These are phyloP conservation scores for Buxus sempervirens DNA, from an alignment of 164 flowering plant species.

Conservation along the genomic window DNA sequence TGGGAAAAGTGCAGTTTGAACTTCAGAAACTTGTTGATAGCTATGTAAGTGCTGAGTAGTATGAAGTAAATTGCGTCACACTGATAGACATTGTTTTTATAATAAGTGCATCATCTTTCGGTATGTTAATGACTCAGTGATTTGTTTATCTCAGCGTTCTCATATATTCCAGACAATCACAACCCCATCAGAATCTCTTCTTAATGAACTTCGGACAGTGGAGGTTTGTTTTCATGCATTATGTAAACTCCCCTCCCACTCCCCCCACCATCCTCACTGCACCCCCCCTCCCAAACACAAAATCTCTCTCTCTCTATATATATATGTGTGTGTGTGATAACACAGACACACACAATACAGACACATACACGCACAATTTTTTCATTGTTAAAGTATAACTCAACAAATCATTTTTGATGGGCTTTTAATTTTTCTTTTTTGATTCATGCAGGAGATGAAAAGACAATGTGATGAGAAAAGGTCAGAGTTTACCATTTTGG, in stretches of 20 bases:
- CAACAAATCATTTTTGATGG: neutral
- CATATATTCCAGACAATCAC: constrained; percentile 61
- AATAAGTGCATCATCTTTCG: neutral
- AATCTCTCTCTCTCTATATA: too few species aligned
- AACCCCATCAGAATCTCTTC: constrained; percentile 75
- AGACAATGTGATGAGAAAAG: constrained; percentile 88
- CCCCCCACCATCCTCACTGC: too few species aligned
- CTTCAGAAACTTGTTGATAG: constrained; percentile 68
- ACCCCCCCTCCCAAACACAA: too few species aligned
- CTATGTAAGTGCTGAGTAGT: constrained; percentile 47
- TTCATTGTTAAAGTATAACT: neutral
- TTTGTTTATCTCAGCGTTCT: constrained; percentile 45
- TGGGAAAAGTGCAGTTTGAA: constrained; percentile 65
- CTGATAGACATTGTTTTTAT: neutral
- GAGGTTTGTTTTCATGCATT: constrained; percentile 45
- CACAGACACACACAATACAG: too few species aligned
- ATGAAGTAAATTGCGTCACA: neutral
- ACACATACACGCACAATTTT: neutral
- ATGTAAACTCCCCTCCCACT: too few species aligned
- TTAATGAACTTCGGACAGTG: constrained; percentile 68
- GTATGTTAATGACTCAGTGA: constrained; percentile 8
- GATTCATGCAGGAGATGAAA: constrained; percentile 91
- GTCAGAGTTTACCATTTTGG: constrained; percentile 29
- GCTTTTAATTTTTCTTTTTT: constrained; percentile 4
- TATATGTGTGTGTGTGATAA: too few species aligned